Evolutionary conservation across 169 alveolate genomes (phyloP).

Genomic region (Plasmodium vivax): DNA sequence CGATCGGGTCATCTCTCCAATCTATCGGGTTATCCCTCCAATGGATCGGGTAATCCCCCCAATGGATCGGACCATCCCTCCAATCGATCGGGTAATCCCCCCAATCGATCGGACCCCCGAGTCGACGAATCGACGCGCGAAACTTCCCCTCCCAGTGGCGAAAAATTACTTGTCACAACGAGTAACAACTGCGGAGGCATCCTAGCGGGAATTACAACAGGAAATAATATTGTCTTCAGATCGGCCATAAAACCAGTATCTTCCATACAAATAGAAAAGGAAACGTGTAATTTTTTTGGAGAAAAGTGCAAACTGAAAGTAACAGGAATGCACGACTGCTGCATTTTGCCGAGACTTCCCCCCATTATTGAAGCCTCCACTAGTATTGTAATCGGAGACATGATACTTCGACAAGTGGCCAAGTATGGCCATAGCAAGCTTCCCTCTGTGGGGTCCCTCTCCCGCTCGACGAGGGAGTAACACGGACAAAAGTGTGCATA

Average conservation of each 20-base stretch:
- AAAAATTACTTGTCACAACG: slow-evolving; percentile 17
- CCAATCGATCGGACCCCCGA: not conserved
- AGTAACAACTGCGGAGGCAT: slow-evolving; percentile 46
- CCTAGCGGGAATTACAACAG: slow-evolving; percentile 59
- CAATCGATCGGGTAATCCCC: not conserved
- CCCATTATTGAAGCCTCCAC: slow-evolving; percentile 29
- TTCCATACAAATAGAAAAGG: slow-evolving; percentile 58
- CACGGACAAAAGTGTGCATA: not conserved
- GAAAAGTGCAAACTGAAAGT: slow-evolving; percentile 6
- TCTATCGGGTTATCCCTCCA: not conserved
- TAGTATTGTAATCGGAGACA: slow-evolving; percentile 45
- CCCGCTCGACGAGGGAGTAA: not conserved
- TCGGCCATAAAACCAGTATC: slow-evolving; percentile 50
- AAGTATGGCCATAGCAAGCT: slow-evolving; percentile 39
- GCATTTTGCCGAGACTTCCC: slow-evolving; percentile 44
- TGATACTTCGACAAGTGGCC: slow-evolving; percentile 25
- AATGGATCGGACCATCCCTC: not conserved
- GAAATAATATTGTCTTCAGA: slow-evolving; percentile 39
- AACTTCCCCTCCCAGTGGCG: not conserved
- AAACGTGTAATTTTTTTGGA: slow-evolving; percentile 30
- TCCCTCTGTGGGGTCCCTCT: not conserved
- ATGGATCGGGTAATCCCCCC: not conserved
- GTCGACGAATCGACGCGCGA: not conserved
- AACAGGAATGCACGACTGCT: slow-evolving; percentile 36
- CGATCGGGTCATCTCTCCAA: not conserved